A percentile compares a stretch with the other conserved stretches of the same genome.
Evolutionary conservation across 768 basidiomycete genomes (phyloP).

Genomic region (Mycena galopus): DNA sequence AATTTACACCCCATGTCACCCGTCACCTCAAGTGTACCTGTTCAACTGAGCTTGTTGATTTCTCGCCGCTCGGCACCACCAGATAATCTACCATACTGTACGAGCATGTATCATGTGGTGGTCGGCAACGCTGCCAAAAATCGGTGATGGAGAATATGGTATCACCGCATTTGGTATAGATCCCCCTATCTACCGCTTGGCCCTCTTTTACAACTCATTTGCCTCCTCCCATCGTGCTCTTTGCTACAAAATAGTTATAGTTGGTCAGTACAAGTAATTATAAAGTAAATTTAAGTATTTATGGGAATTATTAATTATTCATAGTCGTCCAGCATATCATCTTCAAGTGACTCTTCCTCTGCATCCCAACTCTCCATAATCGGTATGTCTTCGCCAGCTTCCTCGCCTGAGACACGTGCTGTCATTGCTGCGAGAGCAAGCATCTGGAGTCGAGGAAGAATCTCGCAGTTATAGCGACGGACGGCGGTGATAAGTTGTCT

Average conservation of each 20-base stretch:
- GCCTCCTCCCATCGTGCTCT: neutral
- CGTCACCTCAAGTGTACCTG: neutral
- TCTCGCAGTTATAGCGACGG: neutral
- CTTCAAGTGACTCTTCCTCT: constrained; percentile 5
- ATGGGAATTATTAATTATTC: neutral
- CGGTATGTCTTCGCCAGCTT: constrained; percentile 6
- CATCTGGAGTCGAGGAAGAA: constrained; percentile 1
- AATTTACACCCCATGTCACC: neutral
- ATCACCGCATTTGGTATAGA: constrained; percentile 1
- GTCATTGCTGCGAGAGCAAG: constrained; percentile 2
- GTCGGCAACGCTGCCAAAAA: neutral
- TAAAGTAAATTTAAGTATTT: neutral
- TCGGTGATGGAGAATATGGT: neutral
- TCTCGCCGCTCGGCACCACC: constrained; percentile 3
- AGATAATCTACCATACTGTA: constrained; percentile 8
- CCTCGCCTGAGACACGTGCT: neutral
- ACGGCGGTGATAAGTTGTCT: neutral
- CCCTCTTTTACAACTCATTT: neutral
- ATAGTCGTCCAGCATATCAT: constrained; percentile 12
- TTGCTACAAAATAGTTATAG: neutral
- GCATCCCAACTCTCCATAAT: constrained; percentile 19
- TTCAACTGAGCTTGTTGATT: neutral
- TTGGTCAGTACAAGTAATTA: neutral
- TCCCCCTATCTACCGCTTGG: neutral
- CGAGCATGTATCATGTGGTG: no score